These are phyloP conservation scores for Talaromyces stipitatus DNA, from an alignment of 495 filamentous ascomycete species.

Conservation along the genomic window DNA sequence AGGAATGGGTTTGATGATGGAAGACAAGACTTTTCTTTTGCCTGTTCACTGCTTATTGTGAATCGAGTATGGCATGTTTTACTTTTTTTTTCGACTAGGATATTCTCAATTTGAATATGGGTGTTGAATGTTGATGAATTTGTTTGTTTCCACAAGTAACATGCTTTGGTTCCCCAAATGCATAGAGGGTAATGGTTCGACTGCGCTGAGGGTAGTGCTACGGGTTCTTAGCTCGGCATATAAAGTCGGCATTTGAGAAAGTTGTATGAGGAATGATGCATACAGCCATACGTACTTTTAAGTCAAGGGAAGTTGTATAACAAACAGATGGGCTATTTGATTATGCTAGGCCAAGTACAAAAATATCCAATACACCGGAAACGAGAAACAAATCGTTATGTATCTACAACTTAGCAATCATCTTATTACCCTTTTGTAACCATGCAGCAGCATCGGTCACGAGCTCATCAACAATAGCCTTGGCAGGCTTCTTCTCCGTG, in stretches of 20 bases:
- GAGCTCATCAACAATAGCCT: conserved; percentile 91
- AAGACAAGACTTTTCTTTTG: background rate
- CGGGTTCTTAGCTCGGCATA: no score
- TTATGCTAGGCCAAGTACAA: no score
- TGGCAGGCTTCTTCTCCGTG: conserved; percentile 87
- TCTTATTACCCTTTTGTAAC: conserved; percentile 56
- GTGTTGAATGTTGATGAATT: background rate
- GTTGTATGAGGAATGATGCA: no score
- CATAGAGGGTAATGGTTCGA: background rate
- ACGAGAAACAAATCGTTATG: background rate
- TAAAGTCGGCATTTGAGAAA: no score
- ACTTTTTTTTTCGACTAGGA: background rate
- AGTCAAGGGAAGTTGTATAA: no score
- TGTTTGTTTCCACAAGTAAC: no score
- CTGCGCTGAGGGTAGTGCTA: background rate
- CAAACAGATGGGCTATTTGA: no score
- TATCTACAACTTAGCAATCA: conserved; percentile 60
- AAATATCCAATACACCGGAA: background rate
- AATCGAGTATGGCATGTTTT: background rate
- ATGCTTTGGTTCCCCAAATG: background rate
- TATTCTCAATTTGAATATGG: background rate
- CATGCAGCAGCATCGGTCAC: conserved; percentile 70
- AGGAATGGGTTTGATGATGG: background rate
- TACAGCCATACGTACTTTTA: no score
- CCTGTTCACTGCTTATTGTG: background rate